A percentile compares a stretch with the other conserved stretches of the same genome.
These are phyloP conservation scores for Escovopsis sp. DNA, from an alignment of 2,329 filamentous ascomycete species.

Conservation along the genomic window DNA sequence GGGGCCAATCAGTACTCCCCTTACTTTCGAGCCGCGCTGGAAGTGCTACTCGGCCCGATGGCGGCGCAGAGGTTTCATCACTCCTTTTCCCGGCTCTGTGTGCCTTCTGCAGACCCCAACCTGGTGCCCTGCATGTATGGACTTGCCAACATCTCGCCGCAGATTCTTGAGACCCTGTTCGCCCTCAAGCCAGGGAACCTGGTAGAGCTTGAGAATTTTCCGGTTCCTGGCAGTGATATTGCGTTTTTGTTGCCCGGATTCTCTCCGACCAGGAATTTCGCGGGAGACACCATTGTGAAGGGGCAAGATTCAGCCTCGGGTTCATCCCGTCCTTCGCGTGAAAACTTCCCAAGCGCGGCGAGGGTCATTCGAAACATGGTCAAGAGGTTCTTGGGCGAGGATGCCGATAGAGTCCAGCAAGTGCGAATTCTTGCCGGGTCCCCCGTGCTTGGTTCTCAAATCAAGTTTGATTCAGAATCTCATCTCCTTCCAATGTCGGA, in stretches of 20 bases:
- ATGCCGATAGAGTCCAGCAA: not conserved
- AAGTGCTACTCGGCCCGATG: conserved; percentile 12
- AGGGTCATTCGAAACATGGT: not conserved
- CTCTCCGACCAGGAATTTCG: not conserved
- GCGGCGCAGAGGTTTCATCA: conserved; percentile 1
- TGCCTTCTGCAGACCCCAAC: not conserved
- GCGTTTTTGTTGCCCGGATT: conserved; percentile 3
- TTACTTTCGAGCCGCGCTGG: conserved; percentile 11
- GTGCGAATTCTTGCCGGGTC: conserved; percentile 1
- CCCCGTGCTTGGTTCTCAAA: not conserved
- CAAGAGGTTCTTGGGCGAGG: not conserved
- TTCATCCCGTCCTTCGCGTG: not conserved
- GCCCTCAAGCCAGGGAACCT: not conserved
- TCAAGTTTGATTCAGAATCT: not conserved
- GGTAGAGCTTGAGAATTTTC: not conserved
- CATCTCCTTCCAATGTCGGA: not conserved
- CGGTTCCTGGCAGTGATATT: not conserved
- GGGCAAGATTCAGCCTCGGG: too few relatives aligned
- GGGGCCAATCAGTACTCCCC: conserved; percentile 14
- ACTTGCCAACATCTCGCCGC: not conserved
- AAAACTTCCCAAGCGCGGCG: not conserved
- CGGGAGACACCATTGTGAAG: not conserved
- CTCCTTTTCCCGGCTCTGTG: conserved; percentile 7
- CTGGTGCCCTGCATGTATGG: not conserved
- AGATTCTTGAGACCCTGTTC: not conserved